A percentile compares a stretch with the other conserved stretches of the same genome.
These are phyloP conservation scores for Epithele typhae DNA, from an alignment of 768 basidiomycete genomes.

Conservation along the genomic window DNA sequence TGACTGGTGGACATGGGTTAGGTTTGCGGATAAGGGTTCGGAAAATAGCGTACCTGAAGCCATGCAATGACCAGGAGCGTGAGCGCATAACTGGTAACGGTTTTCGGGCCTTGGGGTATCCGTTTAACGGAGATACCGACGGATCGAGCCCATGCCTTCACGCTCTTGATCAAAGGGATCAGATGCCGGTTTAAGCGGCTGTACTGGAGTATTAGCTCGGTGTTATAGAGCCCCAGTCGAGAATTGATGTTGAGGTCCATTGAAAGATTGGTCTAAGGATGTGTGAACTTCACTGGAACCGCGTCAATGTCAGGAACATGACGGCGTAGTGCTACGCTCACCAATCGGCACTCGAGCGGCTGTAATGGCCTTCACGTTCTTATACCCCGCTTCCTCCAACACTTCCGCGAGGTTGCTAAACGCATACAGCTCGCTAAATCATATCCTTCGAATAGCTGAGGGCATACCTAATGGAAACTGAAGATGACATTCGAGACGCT, in stretches of 20 bases:
- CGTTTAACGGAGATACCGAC: conserved; percentile 48
- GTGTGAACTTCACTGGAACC: conserved; percentile 46
- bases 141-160: conserved; percentile 61
- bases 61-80: conserved; percentile 57
- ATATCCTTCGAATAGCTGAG: conserved; percentile 24
- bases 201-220: conserved; percentile 48
- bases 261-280: conserved; percentile 35
- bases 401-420: neutral
- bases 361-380: conserved; percentile 16
- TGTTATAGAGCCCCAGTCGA: conserved; percentile 50
- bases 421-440: conserved; percentile 22
- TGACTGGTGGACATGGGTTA: conserved; percentile 27
- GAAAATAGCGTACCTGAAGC: conserved; percentile 42
- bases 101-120: conserved; percentile 33
- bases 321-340: too few relatives aligned
- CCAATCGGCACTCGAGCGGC: conserved; percentile 35
- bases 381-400: neutral
- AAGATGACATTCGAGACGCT: neutral
- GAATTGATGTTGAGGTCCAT: conserved; percentile 65
- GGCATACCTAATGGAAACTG: neutral
- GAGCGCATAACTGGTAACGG: conserved; percentile 61
- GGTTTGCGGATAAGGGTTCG: neutral
- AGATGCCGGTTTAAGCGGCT: conserved; percentile 42
- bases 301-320: neutral
- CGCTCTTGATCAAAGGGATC: conserved; percentile 37